Evolutionary conservation across 441 rosid species (phyloP).

Genomic region (Kokia cookei): DNA sequence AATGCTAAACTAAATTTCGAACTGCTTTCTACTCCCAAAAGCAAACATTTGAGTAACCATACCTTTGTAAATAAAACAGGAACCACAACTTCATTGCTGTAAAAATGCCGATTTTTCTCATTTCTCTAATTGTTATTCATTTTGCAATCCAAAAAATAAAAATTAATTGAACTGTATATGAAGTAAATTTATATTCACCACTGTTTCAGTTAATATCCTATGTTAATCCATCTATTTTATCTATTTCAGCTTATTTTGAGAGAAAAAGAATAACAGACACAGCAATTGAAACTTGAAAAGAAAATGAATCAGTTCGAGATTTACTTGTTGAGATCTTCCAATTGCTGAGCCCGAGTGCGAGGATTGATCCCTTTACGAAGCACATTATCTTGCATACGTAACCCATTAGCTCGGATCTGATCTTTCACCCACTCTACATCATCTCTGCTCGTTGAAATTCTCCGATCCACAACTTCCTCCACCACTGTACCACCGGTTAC

Average conservation of each 20-base stretch:
- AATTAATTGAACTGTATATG: neutral
- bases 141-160: neutral
- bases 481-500: constrained; percentile 7
- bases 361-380: constrained; percentile 95
- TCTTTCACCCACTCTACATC: constrained; percentile 78
- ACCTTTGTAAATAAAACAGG: neutral
- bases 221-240: neutral
- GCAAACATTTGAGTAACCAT: neutral
- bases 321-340: constrained; percentile 77
- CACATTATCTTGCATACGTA: constrained; percentile 86
- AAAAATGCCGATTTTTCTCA: neutral
- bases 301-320: neutral
- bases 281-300: neutral
- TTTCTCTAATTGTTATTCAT: neutral
- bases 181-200: neutral
- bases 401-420: constrained; percentile 84
- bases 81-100: neutral
- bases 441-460: constrained; percentile 41
- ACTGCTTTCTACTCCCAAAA: neutral
- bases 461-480: constrained; percentile 20
- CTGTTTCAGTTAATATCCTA: neutral
- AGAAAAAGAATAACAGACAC: neutral
- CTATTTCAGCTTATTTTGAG: neutral
- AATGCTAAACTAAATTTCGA: neutral
- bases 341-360: constrained; percentile 86